Percentiles rank a stretch among this genome's conserved stretches.
Evolutionary conservation across 2,329 filamentous ascomycete genomes (phyloP).

Genomic region (Chrysosporium keratinophilum): DNA sequence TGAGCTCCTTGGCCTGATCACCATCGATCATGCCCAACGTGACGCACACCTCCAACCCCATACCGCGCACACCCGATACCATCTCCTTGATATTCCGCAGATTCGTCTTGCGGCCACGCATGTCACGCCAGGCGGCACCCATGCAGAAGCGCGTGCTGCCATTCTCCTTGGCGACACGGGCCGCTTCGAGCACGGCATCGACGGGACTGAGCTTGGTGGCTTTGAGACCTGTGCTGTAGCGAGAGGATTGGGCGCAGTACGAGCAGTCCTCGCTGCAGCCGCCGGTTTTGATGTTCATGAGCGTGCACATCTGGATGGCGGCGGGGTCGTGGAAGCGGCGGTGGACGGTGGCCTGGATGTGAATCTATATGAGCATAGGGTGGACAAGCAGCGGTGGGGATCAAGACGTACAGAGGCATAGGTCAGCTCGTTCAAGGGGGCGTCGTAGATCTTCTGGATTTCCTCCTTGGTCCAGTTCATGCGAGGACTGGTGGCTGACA

Average conservation of each 20-base stretch:
- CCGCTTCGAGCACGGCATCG: constrained; percentile 68
- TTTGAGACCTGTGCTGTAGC: constrained; percentile 65
- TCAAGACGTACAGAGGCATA: constrained; percentile 53
- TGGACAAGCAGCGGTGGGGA: neutral
- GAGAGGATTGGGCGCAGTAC: constrained; percentile 82
- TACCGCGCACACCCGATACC: constrained; percentile 65
- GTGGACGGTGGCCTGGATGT: constrained; percentile 60
- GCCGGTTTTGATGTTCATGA: constrained; percentile 95
- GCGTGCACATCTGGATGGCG: constrained; percentile 80
- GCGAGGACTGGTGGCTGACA: constrained; percentile 41
- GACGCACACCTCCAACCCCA: constrained; percentile 90
- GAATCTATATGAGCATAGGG: constrained; percentile 15
- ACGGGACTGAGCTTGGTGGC: constrained; percentile 71
- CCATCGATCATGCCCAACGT: constrained; percentile 86
- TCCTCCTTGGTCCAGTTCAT: constrained; percentile 74
- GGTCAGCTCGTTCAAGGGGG: constrained; percentile 67
- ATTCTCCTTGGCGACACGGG: constrained; percentile 65
- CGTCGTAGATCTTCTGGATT: constrained; percentile 70
- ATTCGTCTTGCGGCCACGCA: constrained; percentile 77
- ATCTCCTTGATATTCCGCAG: constrained; percentile 77
- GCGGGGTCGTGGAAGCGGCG: constrained; percentile 74
- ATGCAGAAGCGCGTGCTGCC: constrained; percentile 90
- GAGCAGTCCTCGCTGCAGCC: constrained; percentile 88
- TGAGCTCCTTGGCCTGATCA: constrained; percentile 69
- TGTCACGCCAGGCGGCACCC: constrained; percentile 89